Conservation (phyloP, 192 early-diverging fungal genomes). For the Coemansia sp. region DNA sequence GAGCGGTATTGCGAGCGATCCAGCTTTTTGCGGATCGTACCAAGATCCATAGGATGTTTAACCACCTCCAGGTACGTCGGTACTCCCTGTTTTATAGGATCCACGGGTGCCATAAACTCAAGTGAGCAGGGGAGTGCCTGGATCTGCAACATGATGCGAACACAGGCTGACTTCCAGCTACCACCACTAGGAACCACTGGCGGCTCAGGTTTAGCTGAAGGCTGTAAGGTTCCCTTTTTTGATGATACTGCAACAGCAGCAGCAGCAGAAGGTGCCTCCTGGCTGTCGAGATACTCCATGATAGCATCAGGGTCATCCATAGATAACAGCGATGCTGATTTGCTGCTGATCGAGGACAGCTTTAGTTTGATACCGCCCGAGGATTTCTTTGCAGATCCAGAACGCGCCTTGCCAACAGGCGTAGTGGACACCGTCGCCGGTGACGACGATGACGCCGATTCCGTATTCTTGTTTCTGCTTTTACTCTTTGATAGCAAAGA, state of each 20-base stretch:
- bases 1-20: conserved; percentile 53
- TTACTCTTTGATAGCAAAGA: too few relatives aligned
- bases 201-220: neutral
- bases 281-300: neutral
- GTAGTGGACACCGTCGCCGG: too few relatives aligned
- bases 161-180: conserved; percentile 29
- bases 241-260: neutral
- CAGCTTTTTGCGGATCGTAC: conserved; percentile 60
- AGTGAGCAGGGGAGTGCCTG: conserved; percentile 55
- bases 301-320: conserved; percentile 3
- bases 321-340: neutral
- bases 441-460: too few relatives aligned
- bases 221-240: neutral
- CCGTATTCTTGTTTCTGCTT: conserved; percentile 13
- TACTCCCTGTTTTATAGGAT: conserved; percentile 55
- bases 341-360: conserved; percentile 1
- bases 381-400: neutral
- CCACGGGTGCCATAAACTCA: conserved; percentile 67
- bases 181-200: conserved; percentile 1
- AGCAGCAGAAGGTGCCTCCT: neutral
- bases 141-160: conserved; percentile 37
- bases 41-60: conserved; percentile 70
- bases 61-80: conserved; percentile 64
- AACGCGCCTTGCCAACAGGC: neutral
- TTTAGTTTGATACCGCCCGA: conserved; percentile 2